phyloP scores from a whole-genome alignment of 2,329 filamentous ascomycete genomes.

The Fusarium anguioides region DNA sequence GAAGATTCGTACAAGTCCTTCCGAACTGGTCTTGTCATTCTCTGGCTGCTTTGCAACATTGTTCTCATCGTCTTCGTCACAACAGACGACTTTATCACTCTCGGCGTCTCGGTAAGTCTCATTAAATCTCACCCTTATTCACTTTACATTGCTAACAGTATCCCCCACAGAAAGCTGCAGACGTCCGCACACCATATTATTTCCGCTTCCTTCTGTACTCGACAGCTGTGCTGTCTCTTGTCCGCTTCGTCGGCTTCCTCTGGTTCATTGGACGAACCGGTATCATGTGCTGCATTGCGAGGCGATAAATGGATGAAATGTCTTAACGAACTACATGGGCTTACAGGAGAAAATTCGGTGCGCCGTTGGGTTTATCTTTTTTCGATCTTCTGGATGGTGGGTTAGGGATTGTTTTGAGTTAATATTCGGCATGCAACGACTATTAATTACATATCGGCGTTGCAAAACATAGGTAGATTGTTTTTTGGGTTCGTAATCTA shows the following conservation, averaged over 20 bases:
- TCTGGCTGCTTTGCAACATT: constrained; percentile 43
- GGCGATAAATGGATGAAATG: constrained; percentile 25
- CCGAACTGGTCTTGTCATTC: constrained; percentile 41
- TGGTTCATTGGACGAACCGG: constrained; percentile 42
- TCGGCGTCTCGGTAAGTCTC: constrained; percentile 39
- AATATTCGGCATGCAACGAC: constrained; percentile 7
- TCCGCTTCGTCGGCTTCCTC: constrained; percentile 42
- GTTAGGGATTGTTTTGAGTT: not conserved
- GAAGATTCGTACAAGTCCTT: constrained; percentile 44
- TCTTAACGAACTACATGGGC: constrained; percentile 23
- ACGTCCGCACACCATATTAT: constrained; percentile 37
- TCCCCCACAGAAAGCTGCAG: constrained; percentile 26
- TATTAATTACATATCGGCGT: constrained; percentile 8
- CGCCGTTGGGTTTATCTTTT: not conserved
- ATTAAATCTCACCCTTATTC: accelerated
- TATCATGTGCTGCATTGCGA: constrained; percentile 43
- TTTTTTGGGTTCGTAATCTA: constrained; percentile 12
- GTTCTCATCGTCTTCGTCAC: constrained; percentile 41
- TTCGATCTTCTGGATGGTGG: not conserved
- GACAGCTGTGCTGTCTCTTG: constrained; percentile 39
- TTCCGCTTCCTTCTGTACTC: constrained; percentile 41
- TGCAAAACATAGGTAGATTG: constrained; percentile 1
- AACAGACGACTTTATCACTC: constrained; percentile 38
- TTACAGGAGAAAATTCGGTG: not conserved
- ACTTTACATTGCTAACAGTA: constrained; percentile 19